Evolutionary conservation across 345 rosid genomes (phyloP), one percentile per base, ranked within the genome.

Genomic region (Citrus inodora): DNA sequence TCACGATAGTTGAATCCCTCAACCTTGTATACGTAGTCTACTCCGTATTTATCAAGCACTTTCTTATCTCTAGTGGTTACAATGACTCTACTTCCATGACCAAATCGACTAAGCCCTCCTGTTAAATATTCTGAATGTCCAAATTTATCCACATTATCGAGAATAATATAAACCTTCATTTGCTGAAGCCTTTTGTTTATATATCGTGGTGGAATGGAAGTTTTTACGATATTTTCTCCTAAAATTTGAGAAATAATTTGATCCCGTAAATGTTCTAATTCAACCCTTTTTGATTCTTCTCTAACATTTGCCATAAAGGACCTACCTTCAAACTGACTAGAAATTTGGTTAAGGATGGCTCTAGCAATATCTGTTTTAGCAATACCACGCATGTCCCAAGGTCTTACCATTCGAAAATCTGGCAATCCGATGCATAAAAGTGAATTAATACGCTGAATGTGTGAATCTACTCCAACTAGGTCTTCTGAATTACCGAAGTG

Each of bases 31-130:
- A 42, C 46, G 3, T 1, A 3, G 9, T 73, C 30, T 16, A 73
- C 82, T 38, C 63, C 40, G 19, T 55, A 32, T n/a, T 61, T 32
- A 24, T 58, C 73, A 56, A 66, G 35, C 30, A 71, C 5, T 19
- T 42, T 63, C 37, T 78, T 62, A 70, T 76, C 72, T 76, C 69
- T 38, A 8, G 72, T 76, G 13, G 79, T 51, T 10, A 66, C 9
- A 2, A 76, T 76, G 19, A 76, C 33, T 76, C 64, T 48, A 66
- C 79, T 76, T 76, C 71, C 72, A 5, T 22, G 46, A 67, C 72
- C 78, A 28, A 64, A 48, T 25, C 46, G 25, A 14, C n/a, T 32
- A 6, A 11, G 51, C 70, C 66, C 38, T 65, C 51, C 79, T 8
- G 48, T 51, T 33, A 76, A 21, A 22, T 25, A 24, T 30, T 76